Evolutionary conservation across 2,329 filamentous ascomycete species (phyloP).

Genomic region (Colletotrichum magnum): DNA sequence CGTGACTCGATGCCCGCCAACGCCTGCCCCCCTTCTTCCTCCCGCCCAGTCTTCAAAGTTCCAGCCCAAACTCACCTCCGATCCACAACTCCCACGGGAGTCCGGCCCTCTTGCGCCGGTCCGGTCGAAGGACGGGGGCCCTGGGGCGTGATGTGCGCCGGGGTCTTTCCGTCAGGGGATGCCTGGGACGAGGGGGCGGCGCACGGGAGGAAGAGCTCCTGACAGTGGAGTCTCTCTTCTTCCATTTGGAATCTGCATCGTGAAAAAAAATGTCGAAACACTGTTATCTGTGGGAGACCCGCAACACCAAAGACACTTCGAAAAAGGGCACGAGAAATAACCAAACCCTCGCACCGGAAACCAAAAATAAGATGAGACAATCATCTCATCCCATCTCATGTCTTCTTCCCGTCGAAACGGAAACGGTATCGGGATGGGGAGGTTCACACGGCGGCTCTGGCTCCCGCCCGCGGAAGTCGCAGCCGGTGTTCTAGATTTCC

Average conservation of each 20-base stretch:
- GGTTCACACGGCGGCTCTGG: too few relatives aligned
- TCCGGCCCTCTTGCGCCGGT: too few relatives aligned
- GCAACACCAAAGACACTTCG: not conserved
- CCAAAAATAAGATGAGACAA: constrained; percentile 29
- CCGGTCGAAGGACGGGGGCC: not conserved
- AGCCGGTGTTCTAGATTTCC: not conserved
- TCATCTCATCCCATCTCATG: constrained; percentile 10
- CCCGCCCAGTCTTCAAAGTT: not conserved
- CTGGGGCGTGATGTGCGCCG: constrained; percentile 24
- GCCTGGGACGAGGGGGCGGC: not conserved
- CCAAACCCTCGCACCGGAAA: too few relatives aligned
- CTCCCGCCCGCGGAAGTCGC: too few relatives aligned
- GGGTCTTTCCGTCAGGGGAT: constrained; percentile 1
- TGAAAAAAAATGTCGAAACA: not conserved
- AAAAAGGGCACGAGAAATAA: not conserved
- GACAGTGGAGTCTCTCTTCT: constrained; percentile 7
- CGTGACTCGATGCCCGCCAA: constrained; percentile 6
- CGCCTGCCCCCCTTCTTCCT: not conserved
- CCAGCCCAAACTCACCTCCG: not conserved
- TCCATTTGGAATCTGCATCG: not conserved
- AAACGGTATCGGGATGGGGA: constrained; percentile 17
- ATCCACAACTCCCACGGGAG: not conserved
- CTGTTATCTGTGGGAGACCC: not conserved
- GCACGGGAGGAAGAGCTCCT: not conserved
- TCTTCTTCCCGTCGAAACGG: constrained; percentile 27